Conservation (phyloP, 2,329 filamentous ascomycete genomes). For the Dichotomopilus funicola region DNA sequence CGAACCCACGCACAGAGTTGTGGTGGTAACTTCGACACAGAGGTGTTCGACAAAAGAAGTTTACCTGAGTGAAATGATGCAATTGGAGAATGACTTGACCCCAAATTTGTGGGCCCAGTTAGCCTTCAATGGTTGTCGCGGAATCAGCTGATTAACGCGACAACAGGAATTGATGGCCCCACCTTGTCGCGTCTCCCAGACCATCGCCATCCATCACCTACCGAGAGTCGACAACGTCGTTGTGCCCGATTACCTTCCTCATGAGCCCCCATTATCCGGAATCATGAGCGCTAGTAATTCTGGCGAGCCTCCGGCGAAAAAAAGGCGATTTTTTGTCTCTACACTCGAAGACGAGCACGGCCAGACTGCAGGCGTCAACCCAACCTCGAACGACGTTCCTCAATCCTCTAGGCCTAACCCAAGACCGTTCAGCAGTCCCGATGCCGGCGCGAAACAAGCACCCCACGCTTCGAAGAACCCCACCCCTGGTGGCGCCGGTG, state of each 20-base stretch:
- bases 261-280: not conserved
- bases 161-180: slow-evolving; percentile 15
- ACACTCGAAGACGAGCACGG: slow-evolving; percentile 25
- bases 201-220: not conserved
- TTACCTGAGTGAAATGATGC: slow-evolving; percentile 2
- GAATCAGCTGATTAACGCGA: slow-evolving; percentile 20
- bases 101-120: not conserved
- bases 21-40: not conserved
- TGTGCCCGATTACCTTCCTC: not conserved
- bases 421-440: no score
- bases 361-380: slow-evolving; percentile 9
- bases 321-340: slow-evolving; percentile 40
- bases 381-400: not conserved
- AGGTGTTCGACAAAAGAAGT: not conserved
- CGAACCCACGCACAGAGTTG: not conserved
- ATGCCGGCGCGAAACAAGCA: no score
- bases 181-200: slow-evolving; percentile 19
- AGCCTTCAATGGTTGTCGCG: slow-evolving; percentile 3
- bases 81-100: slow-evolving; percentile 4
- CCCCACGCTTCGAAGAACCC: no score
- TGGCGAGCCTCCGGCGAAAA: slow-evolving; percentile 42
- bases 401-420: not conserved
- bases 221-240: not conserved
- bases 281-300: slow-evolving; percentile 15
- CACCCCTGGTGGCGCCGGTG: no score